A percentile compares a stretch with the other conserved stretches of the same genome.
phyloP scores from a whole-genome alignment of 257 asterid species.

The Rubia yunnanensis region DNA sequence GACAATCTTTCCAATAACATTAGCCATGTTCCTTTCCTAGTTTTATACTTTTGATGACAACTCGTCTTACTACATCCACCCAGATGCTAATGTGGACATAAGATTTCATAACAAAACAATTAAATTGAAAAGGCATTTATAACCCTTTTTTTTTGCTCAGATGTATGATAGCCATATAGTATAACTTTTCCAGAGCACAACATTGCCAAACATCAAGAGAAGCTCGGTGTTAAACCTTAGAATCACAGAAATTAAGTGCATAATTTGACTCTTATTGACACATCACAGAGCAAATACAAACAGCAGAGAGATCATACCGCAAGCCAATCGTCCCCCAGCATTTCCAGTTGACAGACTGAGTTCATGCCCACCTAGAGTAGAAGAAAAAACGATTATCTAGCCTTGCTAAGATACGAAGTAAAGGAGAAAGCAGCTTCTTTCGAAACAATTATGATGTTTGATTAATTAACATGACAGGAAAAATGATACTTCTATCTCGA shows the following conservation, averaged over 20 bases:
- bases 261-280: slow-evolving; percentile 1
- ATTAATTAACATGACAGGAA: not conserved
- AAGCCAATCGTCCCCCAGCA: slow-evolving; percentile 97
- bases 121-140: not conserved
- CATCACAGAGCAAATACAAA: slow-evolving; percentile 4
- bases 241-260: not conserved
- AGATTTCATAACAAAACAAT: not conserved
- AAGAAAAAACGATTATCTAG: not conserved
- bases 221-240: not conserved
- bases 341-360: slow-evolving; percentile 90
- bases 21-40: not conserved
- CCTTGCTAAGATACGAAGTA: not conserved
- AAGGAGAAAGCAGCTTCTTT: not conserved
- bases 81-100: slow-evolving; percentile 1
- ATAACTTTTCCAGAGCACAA: not conserved
- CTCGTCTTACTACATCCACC: slow-evolving; percentile 1
- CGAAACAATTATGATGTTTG: not conserved
- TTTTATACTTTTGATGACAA: not conserved
- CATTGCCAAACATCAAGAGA: not conserved
- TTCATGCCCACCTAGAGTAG: slow-evolving; percentile 73
- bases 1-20: not conserved
- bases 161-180: not conserved
- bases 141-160: not conserved
- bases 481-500: not conserved
- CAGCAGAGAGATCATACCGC: slow-evolving; percentile 45